A percentile compares a stretch with the other conserved stretches of the same genome.
These are phyloP conservation scores for Cladophialophora yegresii DNA, from an alignment of 2,329 filamentous ascomycete genomes.

Conservation along the genomic window DNA sequence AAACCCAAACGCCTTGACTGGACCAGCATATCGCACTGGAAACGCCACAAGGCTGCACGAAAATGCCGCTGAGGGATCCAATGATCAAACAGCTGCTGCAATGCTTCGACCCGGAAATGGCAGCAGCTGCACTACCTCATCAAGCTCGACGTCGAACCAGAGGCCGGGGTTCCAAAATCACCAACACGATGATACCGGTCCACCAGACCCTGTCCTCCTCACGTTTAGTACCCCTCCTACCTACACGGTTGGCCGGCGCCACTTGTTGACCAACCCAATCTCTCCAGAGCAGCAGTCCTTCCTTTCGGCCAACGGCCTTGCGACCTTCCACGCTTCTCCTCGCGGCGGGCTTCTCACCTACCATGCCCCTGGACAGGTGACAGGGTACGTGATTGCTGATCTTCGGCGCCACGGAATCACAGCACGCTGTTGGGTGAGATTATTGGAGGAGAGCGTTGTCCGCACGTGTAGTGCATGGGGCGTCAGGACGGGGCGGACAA, in stretches of 20 bases:
- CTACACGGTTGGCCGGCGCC: constrained; percentile 87
- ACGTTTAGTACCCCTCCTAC: constrained; percentile 81
- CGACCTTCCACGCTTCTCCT: constrained; percentile 67
- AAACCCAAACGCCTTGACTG: not conserved
- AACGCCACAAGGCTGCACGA: not conserved
- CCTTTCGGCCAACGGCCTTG: constrained; percentile 40
- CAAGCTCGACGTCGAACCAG: not conserved
- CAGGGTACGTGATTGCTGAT: constrained; percentile 91
- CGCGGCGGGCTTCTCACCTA: constrained; percentile 92
- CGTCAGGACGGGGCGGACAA: constrained; percentile 61
- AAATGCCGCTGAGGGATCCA: not conserved
- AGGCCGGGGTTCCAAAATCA: not conserved
- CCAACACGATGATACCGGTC: constrained; percentile 18
- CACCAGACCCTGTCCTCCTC: constrained; percentile 70
- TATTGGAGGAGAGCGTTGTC: constrained; percentile 77
- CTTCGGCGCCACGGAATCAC: constrained; percentile 68
- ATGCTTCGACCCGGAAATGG: not conserved
- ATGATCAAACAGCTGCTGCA: not conserved
- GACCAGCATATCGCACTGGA: not conserved
- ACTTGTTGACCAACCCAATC: constrained; percentile 49
- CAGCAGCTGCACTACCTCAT: not conserved
- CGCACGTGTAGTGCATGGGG: constrained; percentile 62
- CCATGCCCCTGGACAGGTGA: constrained; percentile 89
- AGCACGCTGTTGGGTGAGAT: constrained; percentile 73
- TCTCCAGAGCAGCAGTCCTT: constrained; percentile 44